These are phyloP conservation scores for Fusarium sp. DNA, from an alignment of 2,329 filamentous ascomycete species.

Conservation along the genomic window DNA sequence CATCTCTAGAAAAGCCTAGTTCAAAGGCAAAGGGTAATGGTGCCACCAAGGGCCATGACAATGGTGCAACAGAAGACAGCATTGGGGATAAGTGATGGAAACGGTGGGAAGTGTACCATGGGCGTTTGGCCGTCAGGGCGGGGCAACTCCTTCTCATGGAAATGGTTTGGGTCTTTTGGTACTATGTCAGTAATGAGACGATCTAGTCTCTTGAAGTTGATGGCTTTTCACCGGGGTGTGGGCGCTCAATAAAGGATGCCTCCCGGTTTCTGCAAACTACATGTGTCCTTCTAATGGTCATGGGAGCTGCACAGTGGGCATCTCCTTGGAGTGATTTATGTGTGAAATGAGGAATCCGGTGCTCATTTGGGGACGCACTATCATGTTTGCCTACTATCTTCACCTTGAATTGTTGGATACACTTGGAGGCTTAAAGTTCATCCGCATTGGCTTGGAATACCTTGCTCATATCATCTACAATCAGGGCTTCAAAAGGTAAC, in stretches of 20 bases:
- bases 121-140: slow-evolving; percentile 46
- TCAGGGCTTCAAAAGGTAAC: background rate
- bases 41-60: background rate
- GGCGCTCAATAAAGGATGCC: slow-evolving; percentile 43
- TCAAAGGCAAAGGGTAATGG: background rate
- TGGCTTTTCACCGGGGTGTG: slow-evolving; percentile 40
- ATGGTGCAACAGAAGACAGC: background rate
- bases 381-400: background rate
- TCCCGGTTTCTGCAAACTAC: slow-evolving; percentile 33
- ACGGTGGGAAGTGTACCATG: slow-evolving; percentile 37
- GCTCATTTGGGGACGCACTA: background rate
- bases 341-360: background rate
- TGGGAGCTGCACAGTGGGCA: background rate
- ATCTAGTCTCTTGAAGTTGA: slow-evolving; percentile 42
- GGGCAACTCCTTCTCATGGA: slow-evolving; percentile 44
- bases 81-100: slow-evolving; percentile 31
- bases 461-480: background rate
- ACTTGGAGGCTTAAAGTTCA: background rate
- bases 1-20: background rate
- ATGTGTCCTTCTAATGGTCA: background rate
- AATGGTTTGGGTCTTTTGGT: slow-evolving; percentile 45
- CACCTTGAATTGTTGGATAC: background rate
- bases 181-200: slow-evolving; percentile 45
- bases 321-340: background rate
- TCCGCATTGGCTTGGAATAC: background rate